These are phyloP conservation scores for Xylariaceae sp. DNA, from an alignment of 2,329 filamentous ascomycete genomes.

Conservation along the genomic window DNA sequence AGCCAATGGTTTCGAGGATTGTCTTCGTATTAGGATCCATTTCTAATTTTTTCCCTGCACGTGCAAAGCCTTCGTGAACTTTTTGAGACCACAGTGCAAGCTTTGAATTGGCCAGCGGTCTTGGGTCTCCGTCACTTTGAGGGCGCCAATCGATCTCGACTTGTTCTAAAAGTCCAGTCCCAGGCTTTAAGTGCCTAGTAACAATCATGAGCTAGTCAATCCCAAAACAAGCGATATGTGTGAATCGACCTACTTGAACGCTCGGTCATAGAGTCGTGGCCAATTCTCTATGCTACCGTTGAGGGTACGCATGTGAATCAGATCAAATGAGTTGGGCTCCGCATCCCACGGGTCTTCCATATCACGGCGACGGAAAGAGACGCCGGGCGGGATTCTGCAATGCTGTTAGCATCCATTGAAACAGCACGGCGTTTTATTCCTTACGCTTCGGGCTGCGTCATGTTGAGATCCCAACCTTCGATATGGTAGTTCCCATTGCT, in stretches of 20 bases:
- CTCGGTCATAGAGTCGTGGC: constrained; percentile 66
- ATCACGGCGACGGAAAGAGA: constrained; percentile 66
- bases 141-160: constrained; percentile 83
- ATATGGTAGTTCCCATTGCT: constrained; percentile 25
- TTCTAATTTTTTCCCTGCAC: constrained; percentile 60
- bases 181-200: constrained; percentile 67
- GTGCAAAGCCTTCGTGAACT: constrained; percentile 62
- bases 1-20: constrained; percentile 65
- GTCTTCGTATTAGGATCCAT: constrained; percentile 49
- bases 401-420: constrained; percentile 13
- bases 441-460: constrained; percentile 36
- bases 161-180: constrained; percentile 73
- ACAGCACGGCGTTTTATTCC: constrained; percentile 5
- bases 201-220: constrained; percentile 7
- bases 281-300: constrained; percentile 73
- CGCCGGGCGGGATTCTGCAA: constrained; percentile 63
- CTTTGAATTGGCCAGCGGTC: constrained; percentile 40
- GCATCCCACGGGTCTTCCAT: constrained; percentile 68
- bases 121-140: constrained; percentile 58
- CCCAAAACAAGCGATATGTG: neutral
- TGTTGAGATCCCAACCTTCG: constrained; percentile 36
- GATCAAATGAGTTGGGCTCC: constrained; percentile 59
- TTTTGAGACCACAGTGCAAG: constrained; percentile 65
- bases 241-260: constrained; percentile 51
- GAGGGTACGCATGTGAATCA: constrained; percentile 78